Base-by-base conservation (phyloP, 768 basidiomycete species). In the Paxillus ammoniavirescens region DNA sequence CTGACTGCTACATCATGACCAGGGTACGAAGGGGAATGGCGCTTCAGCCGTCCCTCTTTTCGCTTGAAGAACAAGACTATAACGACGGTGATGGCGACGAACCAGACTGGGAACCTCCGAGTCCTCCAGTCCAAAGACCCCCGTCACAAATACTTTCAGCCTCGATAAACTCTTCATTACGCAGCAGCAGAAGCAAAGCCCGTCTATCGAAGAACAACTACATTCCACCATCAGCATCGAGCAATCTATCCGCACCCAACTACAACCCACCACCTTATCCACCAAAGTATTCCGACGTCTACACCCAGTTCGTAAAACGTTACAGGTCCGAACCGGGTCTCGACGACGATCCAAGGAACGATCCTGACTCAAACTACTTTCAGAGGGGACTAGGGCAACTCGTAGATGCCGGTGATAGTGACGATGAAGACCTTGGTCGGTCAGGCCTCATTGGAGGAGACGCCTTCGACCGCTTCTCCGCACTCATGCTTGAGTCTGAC, bases 361-460 rank as follows among this genome's bases (percentile, higher is more conserved):
- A 92, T 66, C 87, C 89, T n/a, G 90, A 92, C 66, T 84, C 81
- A 59, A 86, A 91, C 65, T 91, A 89, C 69, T 87, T 86, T 68
- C 84, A 89, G 65, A 78, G 82, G 47, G 89, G 87, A 14, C 71
- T 87, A 6, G 83, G 86, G 38, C 79, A 89, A 58, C 78, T 81
- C 5, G 79, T 84, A 59, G 86, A 84, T 41, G 84, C 79, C 26
- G 87, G 85, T 45, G 81, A 82, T 52, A 90, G 85, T 60, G 89
- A 91, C 53, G 91, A 93, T 56, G 90, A 93, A 54, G 84, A 86
- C 44, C 61, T 77, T 49, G 73, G 69, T 43, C 76, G 75, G 40
- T 64, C 70, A 12, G 71, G 77, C 47, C 68, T 80, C 52, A 72
- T 71, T 36, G 62, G 71, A 28, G 74, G 72, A 46, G 81, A 82